phyloP scores from a whole-genome alignment of 1,139 yeast genomes.

The Magnusiomyces sp. region DNA sequence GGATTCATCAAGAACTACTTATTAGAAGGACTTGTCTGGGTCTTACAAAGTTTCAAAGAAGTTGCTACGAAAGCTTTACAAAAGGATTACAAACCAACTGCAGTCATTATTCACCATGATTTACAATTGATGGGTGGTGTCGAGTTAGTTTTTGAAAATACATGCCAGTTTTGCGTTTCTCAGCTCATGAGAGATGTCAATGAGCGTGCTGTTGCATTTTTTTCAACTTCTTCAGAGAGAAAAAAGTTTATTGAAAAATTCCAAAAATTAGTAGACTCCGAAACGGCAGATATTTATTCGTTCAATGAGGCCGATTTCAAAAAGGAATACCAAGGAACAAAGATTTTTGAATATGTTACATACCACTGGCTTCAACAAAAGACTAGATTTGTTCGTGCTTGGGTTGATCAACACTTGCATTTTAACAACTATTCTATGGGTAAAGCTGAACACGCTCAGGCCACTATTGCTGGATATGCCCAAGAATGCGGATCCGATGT shows the following conservation, averaged over 20 bases:
- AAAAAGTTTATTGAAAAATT: slow-evolving; percentile 9
- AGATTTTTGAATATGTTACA: slow-evolving; percentile 10
- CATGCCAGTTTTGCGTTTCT: slow-evolving; percentile 13
- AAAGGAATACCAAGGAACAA: slow-evolving; percentile 8
- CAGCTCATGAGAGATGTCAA: slow-evolving; percentile 13
- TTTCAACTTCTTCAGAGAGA: slow-evolving; percentile 4
- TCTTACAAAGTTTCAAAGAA: slow-evolving; percentile 9
- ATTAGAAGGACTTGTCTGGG: slow-evolving; percentile 12
- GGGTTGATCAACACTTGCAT: slow-evolving; percentile 14
- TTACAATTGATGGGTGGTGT: slow-evolving; percentile 11
- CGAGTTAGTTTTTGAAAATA: slow-evolving; percentile 12
- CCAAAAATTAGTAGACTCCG: slow-evolving; percentile 14
- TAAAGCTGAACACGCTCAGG: slow-evolving; percentile 13
- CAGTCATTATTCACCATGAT: slow-evolving; percentile 13
- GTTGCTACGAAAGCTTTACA: slow-evolving; percentile 9
- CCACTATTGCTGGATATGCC: slow-evolving; percentile 7
- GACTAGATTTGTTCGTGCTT: slow-evolving; percentile 14
- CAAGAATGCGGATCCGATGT: slow-evolving; percentile 11
- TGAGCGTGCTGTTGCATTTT: slow-evolving; percentile 4
- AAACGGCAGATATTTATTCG: slow-evolving; percentile 14
- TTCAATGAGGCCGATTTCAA: slow-evolving; percentile 12
- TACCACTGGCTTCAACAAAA: slow-evolving; percentile 13
- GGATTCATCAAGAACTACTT: slow-evolving; percentile 8
- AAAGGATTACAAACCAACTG: slow-evolving; percentile 11
- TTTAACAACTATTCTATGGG: slow-evolving; percentile 15